Conservation (phyloP, 805 yeast species). For the Millerozyma acaciae region DNA sequence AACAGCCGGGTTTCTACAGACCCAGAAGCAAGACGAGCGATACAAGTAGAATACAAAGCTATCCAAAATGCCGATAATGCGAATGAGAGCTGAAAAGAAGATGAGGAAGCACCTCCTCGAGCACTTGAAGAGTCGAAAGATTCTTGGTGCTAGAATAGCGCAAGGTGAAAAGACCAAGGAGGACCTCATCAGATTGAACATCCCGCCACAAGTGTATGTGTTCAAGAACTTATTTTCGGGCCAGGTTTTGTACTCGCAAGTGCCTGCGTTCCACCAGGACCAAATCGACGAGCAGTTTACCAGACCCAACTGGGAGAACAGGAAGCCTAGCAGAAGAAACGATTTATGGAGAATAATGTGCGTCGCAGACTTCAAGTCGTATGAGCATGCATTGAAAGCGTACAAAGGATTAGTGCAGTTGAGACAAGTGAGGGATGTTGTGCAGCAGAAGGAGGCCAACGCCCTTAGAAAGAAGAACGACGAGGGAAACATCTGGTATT, state of each 20-base stretch:
- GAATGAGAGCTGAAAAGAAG: constrained; percentile 42
- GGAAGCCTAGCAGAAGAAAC: constrained; percentile 71
- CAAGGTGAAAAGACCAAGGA: constrained; percentile 31
- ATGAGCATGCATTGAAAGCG: constrained; percentile 65
- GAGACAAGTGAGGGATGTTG: constrained; percentile 67
- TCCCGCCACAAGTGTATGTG: constrained; percentile 79
- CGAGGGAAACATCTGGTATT: constrained; percentile 80
- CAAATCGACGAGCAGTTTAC: constrained; percentile 70
- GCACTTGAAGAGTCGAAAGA: constrained; percentile 41
- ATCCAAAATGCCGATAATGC: constrained; percentile 31
- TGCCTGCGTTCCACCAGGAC: constrained; percentile 57
- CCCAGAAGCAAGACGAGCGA: no score
- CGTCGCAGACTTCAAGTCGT: constrained; percentile 61
- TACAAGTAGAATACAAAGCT: constrained; percentile 3
- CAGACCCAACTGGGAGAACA: constrained; percentile 87
- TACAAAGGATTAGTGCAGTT: constrained; percentile 72
- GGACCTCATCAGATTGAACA: constrained; percentile 44
- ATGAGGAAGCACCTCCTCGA: constrained; percentile 45
- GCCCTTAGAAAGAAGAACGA: constrained; percentile 66
- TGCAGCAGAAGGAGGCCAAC: constrained; percentile 57
- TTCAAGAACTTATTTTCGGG: constrained; percentile 87
- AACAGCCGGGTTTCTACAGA: no score
- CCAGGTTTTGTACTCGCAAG: constrained; percentile 84
- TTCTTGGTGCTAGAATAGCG: constrained; percentile 41
- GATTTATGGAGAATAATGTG: constrained; percentile 92